Percentiles rank a stretch among this genome's conserved stretches.
Conservation (phyloP, 192 early-diverging fungal genomes). For the Linderina pennispora region DNA sequence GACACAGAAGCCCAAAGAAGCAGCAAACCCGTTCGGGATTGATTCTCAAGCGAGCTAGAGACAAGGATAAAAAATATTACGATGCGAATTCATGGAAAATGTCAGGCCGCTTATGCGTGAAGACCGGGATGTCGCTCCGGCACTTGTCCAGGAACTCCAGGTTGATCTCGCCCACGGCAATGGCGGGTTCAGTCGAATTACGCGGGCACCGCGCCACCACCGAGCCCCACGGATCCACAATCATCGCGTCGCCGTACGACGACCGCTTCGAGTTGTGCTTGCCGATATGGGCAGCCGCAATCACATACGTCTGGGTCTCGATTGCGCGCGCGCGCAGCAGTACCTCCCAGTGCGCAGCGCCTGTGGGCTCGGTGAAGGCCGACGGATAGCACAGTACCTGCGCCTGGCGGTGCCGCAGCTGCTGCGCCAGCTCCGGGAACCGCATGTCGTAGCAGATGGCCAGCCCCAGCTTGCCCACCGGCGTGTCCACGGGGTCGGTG, state of each 20-base stretch:
- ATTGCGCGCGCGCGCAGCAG: slow-evolving; percentile 77
- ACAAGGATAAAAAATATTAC: slow-evolving; percentile 3
- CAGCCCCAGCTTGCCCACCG: slow-evolving; percentile 55
- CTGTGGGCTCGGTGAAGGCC: slow-evolving; percentile 77
- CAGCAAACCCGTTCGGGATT: too few relatives aligned
- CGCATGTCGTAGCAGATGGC: slow-evolving; percentile 78
- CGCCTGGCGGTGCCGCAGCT: slow-evolving; percentile 51
- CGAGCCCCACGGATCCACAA: slow-evolving; percentile 80
- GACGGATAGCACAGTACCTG: slow-evolving; percentile 75
- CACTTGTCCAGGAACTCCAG: slow-evolving; percentile 54
- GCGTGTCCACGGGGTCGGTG: slow-evolving; percentile 27
- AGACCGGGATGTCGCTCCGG: slow-evolving; percentile 68
- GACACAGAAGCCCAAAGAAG: too few relatives aligned
- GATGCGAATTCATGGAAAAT: slow-evolving; percentile 35
- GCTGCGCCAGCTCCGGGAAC: slow-evolving; percentile 65
- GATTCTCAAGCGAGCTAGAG: background rate
- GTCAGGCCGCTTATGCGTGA: slow-evolving; percentile 61
- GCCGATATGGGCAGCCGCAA: slow-evolving; percentile 75
- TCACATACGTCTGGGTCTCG: slow-evolving; percentile 77
- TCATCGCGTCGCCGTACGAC: slow-evolving; percentile 78
- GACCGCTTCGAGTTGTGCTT: slow-evolving; percentile 62
- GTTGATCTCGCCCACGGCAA: slow-evolving; percentile 64
- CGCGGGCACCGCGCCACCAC: slow-evolving; percentile 59
- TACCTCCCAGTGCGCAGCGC: slow-evolving; percentile 78
- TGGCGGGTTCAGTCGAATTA: slow-evolving; percentile 46